Percentiles rank a stretch among this genome's conserved stretches.
Conservation (phyloP, 257 asterid species). For the Salvia miltiorrhiza region DNA sequence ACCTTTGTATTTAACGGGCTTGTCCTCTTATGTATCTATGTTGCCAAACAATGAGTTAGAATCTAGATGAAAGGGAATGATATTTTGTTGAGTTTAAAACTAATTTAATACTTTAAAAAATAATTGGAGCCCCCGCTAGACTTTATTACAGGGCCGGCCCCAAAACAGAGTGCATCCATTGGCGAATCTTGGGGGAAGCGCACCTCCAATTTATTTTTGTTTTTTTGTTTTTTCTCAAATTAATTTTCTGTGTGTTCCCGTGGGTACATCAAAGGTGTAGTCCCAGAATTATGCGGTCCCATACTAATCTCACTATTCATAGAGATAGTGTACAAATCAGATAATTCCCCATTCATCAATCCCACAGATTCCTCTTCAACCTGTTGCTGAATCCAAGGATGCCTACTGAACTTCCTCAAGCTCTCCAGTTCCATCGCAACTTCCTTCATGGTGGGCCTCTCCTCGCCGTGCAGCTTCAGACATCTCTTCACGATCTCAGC, state of each 20-base stretch:
- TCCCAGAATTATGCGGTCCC: background rate
- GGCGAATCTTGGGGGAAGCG: too few relatives aligned
- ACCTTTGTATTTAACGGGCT: too few relatives aligned
- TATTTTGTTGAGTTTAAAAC: too few relatives aligned
- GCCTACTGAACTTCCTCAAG: conserved; percentile 13
- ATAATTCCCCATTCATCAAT: background rate
- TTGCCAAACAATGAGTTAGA: too few relatives aligned
- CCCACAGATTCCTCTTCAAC: background rate
- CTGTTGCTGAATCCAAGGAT: background rate
- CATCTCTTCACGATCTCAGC: conserved; percentile 50
- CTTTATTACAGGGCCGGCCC: background rate
- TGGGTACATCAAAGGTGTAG: background rate
- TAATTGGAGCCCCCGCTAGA: too few relatives aligned
- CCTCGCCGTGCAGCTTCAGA: conserved; percentile 29
- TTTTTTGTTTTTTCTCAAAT: too few relatives aligned
- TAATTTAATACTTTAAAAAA: too few relatives aligned
- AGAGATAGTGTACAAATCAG: background rate
- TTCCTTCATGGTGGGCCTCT: conserved; percentile 56
- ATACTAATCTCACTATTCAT: background rate
- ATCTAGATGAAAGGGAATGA: too few relatives aligned
- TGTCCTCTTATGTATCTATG: too few relatives aligned
- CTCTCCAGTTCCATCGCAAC: conserved; percentile 47
- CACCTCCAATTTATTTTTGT: too few relatives aligned
- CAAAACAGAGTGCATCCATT: too few relatives aligned
- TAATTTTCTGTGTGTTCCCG: too few relatives aligned